These are phyloP conservation scores for Microstroma glucosiphilum DNA, from an alignment of 1,284 basidiomycete genomes.

Conservation along the genomic window DNA sequence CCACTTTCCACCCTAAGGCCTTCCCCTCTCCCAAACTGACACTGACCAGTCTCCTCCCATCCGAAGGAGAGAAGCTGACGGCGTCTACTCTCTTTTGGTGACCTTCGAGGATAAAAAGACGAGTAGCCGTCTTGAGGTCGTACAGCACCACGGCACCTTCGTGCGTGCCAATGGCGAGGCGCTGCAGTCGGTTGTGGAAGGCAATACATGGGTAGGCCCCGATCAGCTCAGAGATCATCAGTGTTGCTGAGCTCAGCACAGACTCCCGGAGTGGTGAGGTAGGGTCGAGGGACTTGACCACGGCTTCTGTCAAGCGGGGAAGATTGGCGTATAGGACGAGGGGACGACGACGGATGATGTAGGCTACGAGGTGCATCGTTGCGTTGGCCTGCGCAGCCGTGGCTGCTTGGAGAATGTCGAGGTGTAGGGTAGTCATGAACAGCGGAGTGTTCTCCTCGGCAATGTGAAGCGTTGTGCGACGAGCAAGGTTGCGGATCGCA, in stretches of 20 bases:
- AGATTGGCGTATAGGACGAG: slow-evolving; percentile 77
- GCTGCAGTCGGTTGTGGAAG: slow-evolving; percentile 77
- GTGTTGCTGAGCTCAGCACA: slow-evolving; percentile 81
- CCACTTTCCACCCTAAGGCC: slow-evolving; percentile 52
- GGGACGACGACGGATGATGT: slow-evolving; percentile 82
- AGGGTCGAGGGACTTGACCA: slow-evolving; percentile 62
- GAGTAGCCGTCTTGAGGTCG: slow-evolving; percentile 89
- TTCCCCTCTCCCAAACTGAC: slow-evolving; percentile 72
- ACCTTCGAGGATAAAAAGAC: slow-evolving; percentile 87
- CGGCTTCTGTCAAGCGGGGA: slow-evolving; percentile 82
- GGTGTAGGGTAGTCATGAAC: slow-evolving; percentile 88
- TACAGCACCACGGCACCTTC: slow-evolving; percentile 83
- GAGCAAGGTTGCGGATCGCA: slow-evolving; percentile 55
- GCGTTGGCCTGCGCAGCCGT: slow-evolving; percentile 73
- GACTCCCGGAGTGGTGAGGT: slow-evolving; percentile 72
- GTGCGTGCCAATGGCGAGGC: slow-evolving; percentile 83
- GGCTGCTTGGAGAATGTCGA: slow-evolving; percentile 79
- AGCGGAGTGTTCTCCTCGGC: slow-evolving; percentile 76
- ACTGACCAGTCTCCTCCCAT: slow-evolving; percentile 81
- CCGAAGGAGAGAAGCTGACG: slow-evolving; percentile 66
- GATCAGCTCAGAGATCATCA: slow-evolving; percentile 75
- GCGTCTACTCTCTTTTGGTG: slow-evolving; percentile 54
- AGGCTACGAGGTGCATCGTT: slow-evolving; percentile 87
- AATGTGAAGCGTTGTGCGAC: slow-evolving; percentile 74
- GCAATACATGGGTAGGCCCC: slow-evolving; percentile 76